phyloP scores from a whole-genome alignment of 1,139 yeast species.

The Lizanozyma gosingica region DNA sequence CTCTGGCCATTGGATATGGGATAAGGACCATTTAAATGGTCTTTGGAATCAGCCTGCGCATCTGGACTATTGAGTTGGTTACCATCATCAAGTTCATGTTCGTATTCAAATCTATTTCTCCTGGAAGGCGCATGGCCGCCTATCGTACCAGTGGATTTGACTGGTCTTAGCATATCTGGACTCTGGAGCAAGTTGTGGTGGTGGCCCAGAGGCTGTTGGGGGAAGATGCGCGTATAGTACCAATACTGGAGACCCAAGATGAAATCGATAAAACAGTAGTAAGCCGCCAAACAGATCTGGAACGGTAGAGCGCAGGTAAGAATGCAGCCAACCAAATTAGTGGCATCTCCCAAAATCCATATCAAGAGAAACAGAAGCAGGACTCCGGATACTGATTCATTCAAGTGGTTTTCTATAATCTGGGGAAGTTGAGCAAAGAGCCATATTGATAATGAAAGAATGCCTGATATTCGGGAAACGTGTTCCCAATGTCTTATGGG shows the following conservation, averaged over 20 bases:
- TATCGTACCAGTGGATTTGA: slow-evolving; percentile 1
- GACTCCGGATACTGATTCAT: slow-evolving; percentile 79
- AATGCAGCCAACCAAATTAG: slow-evolving; percentile 73
- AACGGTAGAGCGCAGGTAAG: slow-evolving; percentile 69
- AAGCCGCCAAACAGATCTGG: slow-evolving; percentile 66
- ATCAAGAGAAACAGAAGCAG: slow-evolving; percentile 66
- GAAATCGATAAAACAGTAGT: slow-evolving; percentile 66
- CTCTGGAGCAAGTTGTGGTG: slow-evolving; percentile 13
- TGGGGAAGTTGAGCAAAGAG: slow-evolving; percentile 87
- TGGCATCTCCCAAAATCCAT: slow-evolving; percentile 81
- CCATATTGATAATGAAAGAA: slow-evolving; percentile 32
- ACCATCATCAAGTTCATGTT: not conserved
- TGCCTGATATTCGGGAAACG: slow-evolving; percentile 7
- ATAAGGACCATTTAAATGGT: not conserved
- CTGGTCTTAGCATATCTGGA: slow-evolving; percentile 10
- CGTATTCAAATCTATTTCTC: slow-evolving; percentile 6
- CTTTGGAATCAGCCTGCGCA: not conserved
- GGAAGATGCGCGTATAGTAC: slow-evolving; percentile 18
- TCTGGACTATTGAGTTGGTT: not conserved
- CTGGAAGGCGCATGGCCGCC: slow-evolving; percentile 2
- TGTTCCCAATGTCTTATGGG: not conserved
- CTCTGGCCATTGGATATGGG: not conserved
- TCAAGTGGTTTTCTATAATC: slow-evolving; percentile 61
- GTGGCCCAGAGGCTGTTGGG: slow-evolving; percentile 7
- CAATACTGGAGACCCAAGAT: slow-evolving; percentile 55